Conservation (phyloP, 371 early-diverging fungal species). For the Mucor plumbeus region DNA sequence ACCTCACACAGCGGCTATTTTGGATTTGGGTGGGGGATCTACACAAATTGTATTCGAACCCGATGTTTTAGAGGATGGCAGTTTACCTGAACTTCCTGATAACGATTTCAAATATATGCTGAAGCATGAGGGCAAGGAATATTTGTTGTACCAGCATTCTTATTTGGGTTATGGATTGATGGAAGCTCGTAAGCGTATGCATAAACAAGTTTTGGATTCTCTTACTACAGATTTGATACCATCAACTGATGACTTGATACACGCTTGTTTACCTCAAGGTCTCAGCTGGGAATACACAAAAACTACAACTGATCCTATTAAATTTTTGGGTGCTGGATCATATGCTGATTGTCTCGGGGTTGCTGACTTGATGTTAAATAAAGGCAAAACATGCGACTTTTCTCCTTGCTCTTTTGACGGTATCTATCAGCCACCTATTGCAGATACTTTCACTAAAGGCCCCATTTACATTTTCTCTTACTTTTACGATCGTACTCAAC, state of each 20-base stretch:
- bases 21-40: conserved; percentile 97
- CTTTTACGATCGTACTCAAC: conserved; percentile 89
- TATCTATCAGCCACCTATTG: conserved; percentile 85
- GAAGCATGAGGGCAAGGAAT: conserved; percentile 69
- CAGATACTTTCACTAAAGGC: conserved; percentile 67
- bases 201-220: conserved; percentile 32
- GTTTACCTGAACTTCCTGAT: conserved; percentile 48
- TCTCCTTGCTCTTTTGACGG: conserved; percentile 91
- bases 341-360: conserved; percentile 56
- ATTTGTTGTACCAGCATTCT: conserved; percentile 92
- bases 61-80: conserved; percentile 50
- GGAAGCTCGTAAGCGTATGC: conserved; percentile 83
- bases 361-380: conserved; percentile 63
- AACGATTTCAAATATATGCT: conserved; percentile 75
- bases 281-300: conserved; percentile 38
- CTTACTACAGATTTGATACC: conserved; percentile 8
- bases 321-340: conserved; percentile 53
- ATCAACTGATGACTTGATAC: conserved; percentile 28
- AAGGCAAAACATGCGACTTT: conserved; percentile 59
- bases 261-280: conserved; percentile 66
- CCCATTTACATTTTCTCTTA: conserved; percentile 96
- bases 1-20: conserved; percentile 82
- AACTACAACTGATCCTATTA: conserved; percentile 19
- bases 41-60: conserved; percentile 98
- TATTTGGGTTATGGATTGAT: conserved; percentile 93